Conservation (phyloP, 345 rosid genomes). For the Populus euphratica region DNA sequence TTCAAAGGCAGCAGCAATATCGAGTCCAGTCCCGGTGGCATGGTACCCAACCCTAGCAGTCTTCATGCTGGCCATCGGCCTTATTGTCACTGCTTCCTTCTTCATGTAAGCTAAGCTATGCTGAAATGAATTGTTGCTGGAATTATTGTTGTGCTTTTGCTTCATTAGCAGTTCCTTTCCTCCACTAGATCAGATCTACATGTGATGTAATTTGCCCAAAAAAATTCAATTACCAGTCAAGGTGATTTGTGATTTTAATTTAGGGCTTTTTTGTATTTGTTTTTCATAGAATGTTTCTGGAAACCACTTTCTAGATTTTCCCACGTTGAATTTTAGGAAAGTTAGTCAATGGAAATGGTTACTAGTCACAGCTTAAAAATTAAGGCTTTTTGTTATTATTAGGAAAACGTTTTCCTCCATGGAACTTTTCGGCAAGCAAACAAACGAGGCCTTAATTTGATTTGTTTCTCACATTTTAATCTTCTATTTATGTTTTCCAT, state of each 20-base stretch:
- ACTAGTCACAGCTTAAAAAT: too few species aligned
- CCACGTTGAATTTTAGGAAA: too few species aligned
- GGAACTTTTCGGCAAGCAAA: too few species aligned
- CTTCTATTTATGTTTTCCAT: not conserved
- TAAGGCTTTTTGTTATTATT: too few species aligned
- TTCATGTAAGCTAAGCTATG: slow-evolving; percentile 55
- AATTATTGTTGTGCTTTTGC: too few species aligned
- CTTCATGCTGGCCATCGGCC: slow-evolving; percentile 63
- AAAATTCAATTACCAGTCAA: not conserved
- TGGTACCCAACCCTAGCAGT: slow-evolving; percentile 65
- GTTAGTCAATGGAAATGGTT: too few species aligned
- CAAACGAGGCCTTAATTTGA: not conserved
- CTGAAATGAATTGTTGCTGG: not conserved
- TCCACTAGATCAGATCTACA: not conserved
- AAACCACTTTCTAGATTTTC: too few species aligned
- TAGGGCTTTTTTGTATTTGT: too few species aligned
- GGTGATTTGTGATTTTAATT: not conserved
- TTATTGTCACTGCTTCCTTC: slow-evolving; percentile 69
- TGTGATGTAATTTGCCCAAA: not conserved
- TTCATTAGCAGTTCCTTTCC: not conserved
- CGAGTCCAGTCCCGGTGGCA: slow-evolving; percentile 70
- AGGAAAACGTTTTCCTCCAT: too few species aligned
- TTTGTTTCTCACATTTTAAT: not conserved
- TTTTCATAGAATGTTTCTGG: too few species aligned
- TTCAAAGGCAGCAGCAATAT: slow-evolving; percentile 47